phyloP scores from a whole-genome alignment of 176 grass and related monocot species.

The Alopecurus myosuroides region DNA sequence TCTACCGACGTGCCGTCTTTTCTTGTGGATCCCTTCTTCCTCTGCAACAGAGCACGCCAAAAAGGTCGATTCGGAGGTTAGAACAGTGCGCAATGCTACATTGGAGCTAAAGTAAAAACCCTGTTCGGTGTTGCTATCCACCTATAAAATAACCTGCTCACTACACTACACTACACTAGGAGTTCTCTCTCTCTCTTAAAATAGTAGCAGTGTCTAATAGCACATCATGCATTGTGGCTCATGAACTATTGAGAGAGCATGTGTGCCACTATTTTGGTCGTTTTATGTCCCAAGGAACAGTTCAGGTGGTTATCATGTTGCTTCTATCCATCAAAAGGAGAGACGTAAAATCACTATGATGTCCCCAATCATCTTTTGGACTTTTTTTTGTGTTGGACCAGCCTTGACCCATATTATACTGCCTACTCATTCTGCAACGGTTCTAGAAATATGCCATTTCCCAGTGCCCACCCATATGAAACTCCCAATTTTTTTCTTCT shows the following conservation, averaged over 20 bases:
- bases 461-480: neutral
- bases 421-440: neutral
- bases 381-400: neutral
- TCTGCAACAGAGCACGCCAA: slow-evolving; percentile 48
- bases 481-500: neutral
- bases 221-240: neutral
- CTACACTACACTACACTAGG: too few relatives aligned
- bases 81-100: slow-evolving; percentile 17
- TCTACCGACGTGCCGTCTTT: slow-evolving; percentile 63
- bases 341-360: neutral
- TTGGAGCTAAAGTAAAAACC: slow-evolving; percentile 21
- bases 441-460: slow-evolving; percentile 15
- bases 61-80: slow-evolving; percentile 3
- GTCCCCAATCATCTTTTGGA: slow-evolving; percentile 5
- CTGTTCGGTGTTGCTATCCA: slow-evolving; percentile 12
- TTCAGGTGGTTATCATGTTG: slow-evolving; percentile 6
- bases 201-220: slow-evolving; percentile 15
- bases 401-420: neutral
- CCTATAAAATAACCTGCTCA: slow-evolving; percentile 13
- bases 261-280: neutral
- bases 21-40: slow-evolving; percentile 56
- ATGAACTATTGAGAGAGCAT: slow-evolving; percentile 8
- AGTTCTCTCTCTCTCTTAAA: neutral
- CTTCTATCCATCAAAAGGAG: slow-evolving; percentile 6
- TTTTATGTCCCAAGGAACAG: slow-evolving; percentile 12